Percentiles rank a stretch among this genome's conserved stretches.
These are phyloP conservation scores for Chytriomyces hyalinus DNA, from an alignment of 192 early-diverging fungal genomes.

Conservation along the genomic window DNA sequence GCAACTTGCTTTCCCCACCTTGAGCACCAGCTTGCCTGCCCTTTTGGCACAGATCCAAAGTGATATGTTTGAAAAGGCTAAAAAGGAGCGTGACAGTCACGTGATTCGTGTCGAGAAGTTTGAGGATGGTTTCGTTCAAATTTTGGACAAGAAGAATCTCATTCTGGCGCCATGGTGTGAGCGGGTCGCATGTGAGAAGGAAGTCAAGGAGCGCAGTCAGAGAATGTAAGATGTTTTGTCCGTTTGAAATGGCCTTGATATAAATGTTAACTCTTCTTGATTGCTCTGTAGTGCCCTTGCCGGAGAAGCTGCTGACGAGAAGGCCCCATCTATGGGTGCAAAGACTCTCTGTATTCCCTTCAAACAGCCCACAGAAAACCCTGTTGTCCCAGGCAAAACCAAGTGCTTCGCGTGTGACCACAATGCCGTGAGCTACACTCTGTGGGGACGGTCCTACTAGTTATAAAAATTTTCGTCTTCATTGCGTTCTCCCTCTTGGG, in stretches of 20 bases:
- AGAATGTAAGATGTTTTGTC: conserved; percentile 53
- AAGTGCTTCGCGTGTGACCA: conserved; percentile 78
- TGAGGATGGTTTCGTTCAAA: conserved; percentile 94
- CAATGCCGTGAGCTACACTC: conserved; percentile 55
- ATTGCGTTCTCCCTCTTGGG: no score
- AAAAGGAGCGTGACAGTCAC: conserved; percentile 73
- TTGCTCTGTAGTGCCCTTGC: conserved; percentile 32
- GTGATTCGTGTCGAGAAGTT: conserved; percentile 73
- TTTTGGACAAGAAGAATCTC: conserved; percentile 86
- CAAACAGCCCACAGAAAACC: conserved; percentile 83
- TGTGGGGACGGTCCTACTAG: conserved; percentile 64
- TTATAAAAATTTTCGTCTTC: neutral
- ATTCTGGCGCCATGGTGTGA: conserved; percentile 97
- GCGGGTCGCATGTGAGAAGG: conserved; percentile 85
- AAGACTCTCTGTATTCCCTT: conserved; percentile 98
- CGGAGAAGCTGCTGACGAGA: conserved; percentile 86
- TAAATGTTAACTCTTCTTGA: neutral
- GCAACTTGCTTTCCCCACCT: conserved; percentile 63
- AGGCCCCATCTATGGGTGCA: conserved; percentile 99
- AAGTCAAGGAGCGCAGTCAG: conserved; percentile 91
- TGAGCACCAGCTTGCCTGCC: conserved; percentile 65
- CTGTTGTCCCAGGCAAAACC: conserved; percentile 78
- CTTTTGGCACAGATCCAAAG: conserved; percentile 80
- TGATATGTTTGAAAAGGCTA: conserved; percentile 90
- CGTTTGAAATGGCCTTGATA: conserved; percentile 3